Evolutionary conservation across 805 yeast genomes (phyloP).

Genomic region (Yarrowia alimentaria): DNA sequence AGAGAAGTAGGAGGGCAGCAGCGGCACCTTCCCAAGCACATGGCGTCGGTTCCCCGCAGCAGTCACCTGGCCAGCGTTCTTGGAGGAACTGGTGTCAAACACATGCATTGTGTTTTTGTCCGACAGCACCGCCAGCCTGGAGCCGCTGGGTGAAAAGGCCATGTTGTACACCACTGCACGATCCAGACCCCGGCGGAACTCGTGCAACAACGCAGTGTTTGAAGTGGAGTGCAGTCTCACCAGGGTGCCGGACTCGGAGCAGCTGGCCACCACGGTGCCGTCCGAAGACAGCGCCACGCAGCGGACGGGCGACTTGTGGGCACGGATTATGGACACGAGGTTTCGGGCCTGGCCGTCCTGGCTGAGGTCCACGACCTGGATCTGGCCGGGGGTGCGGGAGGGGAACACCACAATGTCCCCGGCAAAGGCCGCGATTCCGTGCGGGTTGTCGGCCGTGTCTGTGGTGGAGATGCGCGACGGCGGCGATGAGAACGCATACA

Average conservation of each 20-base stretch:
- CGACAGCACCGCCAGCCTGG: conserved; percentile 76
- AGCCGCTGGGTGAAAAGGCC: conserved; percentile 76
- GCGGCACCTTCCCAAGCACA: conserved; percentile 59
- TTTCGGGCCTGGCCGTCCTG: conserved; percentile 58
- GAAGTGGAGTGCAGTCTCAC: conserved; percentile 69
- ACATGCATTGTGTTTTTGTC: conserved; percentile 90
- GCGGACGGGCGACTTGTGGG: conserved; percentile 67
- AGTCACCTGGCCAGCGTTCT: conserved; percentile 31
- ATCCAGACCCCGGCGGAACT: conserved; percentile 88
- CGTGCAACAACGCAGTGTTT: conserved; percentile 68
- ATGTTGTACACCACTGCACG: conserved; percentile 77
- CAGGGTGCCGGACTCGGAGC: conserved; percentile 79
- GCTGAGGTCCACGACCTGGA: conserved; percentile 74
- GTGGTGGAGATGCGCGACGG: conserved; percentile 64
- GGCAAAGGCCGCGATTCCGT: conserved; percentile 59
- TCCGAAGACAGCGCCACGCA: conserved; percentile 60
- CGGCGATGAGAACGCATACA: conserved; percentile 78
- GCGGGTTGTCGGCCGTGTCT: conserved; percentile 63
- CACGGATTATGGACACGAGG: conserved; percentile 66
- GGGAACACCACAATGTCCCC: conserved; percentile 70
- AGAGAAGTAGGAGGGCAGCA: conserved; percentile 71
- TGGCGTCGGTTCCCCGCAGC: conserved; percentile 53
- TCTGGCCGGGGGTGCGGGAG: conserved; percentile 69
- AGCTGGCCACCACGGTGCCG: conserved; percentile 73
- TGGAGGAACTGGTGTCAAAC: conserved; percentile 50